phyloP scores from a whole-genome alignment of 2,329 filamentous ascomycete genomes.

The Sporothrix inflata region DNA sequence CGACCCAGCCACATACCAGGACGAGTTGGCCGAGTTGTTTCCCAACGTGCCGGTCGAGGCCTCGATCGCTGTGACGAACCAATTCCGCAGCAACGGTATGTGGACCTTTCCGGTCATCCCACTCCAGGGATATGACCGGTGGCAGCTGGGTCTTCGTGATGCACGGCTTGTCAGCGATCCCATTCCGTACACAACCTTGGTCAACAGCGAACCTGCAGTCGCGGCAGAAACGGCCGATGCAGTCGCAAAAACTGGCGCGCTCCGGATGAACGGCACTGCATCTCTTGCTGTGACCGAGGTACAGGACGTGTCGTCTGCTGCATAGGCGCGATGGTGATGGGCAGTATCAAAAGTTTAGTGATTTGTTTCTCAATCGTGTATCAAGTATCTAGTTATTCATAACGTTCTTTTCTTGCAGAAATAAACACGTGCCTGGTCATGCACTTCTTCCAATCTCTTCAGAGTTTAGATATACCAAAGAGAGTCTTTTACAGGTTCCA shows the following conservation, averaged over 20 bases:
- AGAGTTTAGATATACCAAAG: conserved; percentile 13
- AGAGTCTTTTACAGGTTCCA: conserved; percentile 12
- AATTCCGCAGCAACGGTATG: conserved; percentile 30
- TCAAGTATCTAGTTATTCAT: background rate
- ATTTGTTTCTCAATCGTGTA: background rate
- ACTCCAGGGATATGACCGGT: conserved; percentile 25
- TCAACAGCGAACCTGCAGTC: background rate
- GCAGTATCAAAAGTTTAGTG: too few relatives aligned
- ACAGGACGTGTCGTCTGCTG: background rate
- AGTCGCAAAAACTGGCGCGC: too few relatives aligned
- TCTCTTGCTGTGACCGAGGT: background rate
- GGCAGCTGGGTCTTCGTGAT: conserved; percentile 29
- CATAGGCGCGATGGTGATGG: background rate
- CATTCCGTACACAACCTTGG: background rate
- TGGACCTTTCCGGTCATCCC: conserved; percentile 26
- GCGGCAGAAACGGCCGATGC: background rate
- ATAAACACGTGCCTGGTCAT: background rate
- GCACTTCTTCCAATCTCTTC: background rate
- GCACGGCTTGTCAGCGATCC: conserved; percentile 27
- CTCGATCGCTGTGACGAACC: conserved; percentile 27
- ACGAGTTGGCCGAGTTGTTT: background rate
- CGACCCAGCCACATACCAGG: background rate
- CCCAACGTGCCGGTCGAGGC: conserved; percentile 25
- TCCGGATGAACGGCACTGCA: background rate
- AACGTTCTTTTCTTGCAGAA: background rate